These are phyloP conservation scores for Moniliophthora roreri DNA, from an alignment of 1,284 basidiomycete genomes.

Conservation along the genomic window DNA sequence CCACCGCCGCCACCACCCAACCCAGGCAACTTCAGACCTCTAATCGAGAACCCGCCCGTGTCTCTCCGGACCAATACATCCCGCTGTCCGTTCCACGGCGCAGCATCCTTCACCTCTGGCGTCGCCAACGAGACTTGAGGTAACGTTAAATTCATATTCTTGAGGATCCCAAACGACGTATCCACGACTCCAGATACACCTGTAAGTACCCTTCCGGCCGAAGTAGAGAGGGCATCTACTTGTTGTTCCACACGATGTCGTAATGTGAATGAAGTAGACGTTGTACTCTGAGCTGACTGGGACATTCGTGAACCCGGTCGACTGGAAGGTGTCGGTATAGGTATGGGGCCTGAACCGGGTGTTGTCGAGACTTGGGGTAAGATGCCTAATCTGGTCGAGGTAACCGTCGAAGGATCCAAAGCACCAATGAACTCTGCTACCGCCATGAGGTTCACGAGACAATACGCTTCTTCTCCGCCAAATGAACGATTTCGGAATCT, in stretches of 20 bases:
- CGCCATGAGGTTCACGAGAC: conserved; percentile 90
- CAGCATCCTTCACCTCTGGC: conserved; percentile 20
- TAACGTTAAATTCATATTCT: conserved; percentile 48
- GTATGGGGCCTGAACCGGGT: conserved; percentile 56
- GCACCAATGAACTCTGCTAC: conserved; percentile 81
- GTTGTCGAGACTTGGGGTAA: conserved; percentile 19
- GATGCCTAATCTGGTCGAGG: conserved; percentile 80
- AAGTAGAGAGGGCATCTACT: conserved; percentile 80
- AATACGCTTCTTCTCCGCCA: conserved; percentile 88
- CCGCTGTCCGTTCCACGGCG: conserved; percentile 34
- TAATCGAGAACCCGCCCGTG: conserved; percentile 20
- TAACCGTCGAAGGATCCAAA: conserved; percentile 68
- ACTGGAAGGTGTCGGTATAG: conserved; percentile 57
- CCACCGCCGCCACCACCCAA: conserved; percentile 19
- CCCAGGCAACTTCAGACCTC: conserved; percentile 13
- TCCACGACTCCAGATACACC: conserved; percentile 70
- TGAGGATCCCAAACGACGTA: conserved; percentile 80
- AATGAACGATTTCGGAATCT: conserved; percentile 78
- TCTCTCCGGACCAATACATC: conserved; percentile 57
- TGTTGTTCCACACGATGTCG: conserved; percentile 80
- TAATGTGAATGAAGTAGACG: conserved; percentile 27
- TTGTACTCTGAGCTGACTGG: background rate
- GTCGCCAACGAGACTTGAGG: conserved; percentile 7
- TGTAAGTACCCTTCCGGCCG: conserved; percentile 82
- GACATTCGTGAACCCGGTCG: conserved; percentile 1